Evolutionary conservation across 768 basidiomycete genomes (phyloP).

Genomic region (Boletus rubropictus): DNA sequence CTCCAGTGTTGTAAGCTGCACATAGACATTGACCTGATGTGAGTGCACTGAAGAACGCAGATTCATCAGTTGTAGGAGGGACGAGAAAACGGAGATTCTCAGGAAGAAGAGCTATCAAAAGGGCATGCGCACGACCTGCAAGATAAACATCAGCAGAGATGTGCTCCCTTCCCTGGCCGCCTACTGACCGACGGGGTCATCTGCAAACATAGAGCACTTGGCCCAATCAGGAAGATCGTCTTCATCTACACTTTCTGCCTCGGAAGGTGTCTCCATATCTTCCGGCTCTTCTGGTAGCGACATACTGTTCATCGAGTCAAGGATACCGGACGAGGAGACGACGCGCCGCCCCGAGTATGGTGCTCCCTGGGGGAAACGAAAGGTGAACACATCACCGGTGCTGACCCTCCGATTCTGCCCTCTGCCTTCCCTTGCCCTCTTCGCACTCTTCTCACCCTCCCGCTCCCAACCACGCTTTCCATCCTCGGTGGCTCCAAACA

Average conservation of each 20-base stretch:
- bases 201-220: conserved; percentile 46
- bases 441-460: conserved; percentile 41
- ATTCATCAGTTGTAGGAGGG: conserved; percentile 27
- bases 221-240: conserved; percentile 79
- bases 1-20: conserved; percentile 71
- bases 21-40: conserved; percentile 81
- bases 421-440: conserved; percentile 37
- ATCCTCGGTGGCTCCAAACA: conserved; percentile 59
- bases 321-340: conserved; percentile 51
- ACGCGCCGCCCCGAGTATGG: conserved; percentile 39
- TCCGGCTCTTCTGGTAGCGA: conserved; percentile 53
- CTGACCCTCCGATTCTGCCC: conserved; percentile 32
- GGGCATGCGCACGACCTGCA: conserved; percentile 58
- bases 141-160: conserved; percentile 2
- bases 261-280: conserved; percentile 42
- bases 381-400: conserved; percentile 28
- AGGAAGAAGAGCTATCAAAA: conserved; percentile 59
- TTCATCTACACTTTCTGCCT: conserved; percentile 49
- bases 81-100: conserved; percentile 41
- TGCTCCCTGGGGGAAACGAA: conserved; percentile 18
- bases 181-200: conserved; percentile 54
- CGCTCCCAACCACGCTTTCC: conserved; percentile 45
- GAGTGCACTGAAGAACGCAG: conserved; percentile 46
- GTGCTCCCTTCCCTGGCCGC: conserved; percentile 1
- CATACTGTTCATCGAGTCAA: conserved; percentile 48